Conservation (phyloP, 192 early-diverging fungal genomes). For the Backusella morwellensis region DNA sequence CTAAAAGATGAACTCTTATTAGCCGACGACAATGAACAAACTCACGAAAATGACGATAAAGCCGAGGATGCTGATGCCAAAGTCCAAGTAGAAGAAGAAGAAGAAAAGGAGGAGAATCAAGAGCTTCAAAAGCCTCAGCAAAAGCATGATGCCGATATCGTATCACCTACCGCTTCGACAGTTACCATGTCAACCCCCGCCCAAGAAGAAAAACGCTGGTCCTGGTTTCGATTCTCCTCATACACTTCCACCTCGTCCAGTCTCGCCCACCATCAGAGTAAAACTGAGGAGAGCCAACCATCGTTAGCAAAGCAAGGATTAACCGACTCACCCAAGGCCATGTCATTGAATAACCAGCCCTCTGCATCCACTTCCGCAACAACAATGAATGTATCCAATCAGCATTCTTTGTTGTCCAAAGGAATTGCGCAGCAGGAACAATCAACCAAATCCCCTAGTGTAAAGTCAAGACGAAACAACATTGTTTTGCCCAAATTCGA, state of each 20-base stretch:
- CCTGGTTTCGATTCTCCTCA: neutral
- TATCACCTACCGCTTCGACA: neutral
- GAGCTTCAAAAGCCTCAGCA: neutral
- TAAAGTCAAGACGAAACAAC: conserved; percentile 8
- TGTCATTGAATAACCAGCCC: neutral
- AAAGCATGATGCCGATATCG: neutral
- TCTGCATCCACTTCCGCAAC: neutral
- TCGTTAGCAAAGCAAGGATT: neutral
- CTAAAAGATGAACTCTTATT: neutral
- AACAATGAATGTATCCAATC: neutral
- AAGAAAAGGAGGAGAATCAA: neutral
- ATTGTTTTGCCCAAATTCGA: conserved; percentile 30
- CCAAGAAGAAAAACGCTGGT: neutral
- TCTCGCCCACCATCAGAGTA: neutral
- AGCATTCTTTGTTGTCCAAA: neutral
- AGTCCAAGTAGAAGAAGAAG: neutral
- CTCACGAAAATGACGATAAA: neutral
- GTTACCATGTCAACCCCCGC: neutral
- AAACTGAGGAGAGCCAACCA: neutral
- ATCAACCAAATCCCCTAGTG: too few species aligned
- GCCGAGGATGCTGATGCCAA: neutral
- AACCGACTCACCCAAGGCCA: neutral
- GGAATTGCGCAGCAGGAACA: neutral
- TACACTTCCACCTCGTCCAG: neutral
- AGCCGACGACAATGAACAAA: neutral